These are phyloP conservation scores for Colletotrichum salicis DNA, from an alignment of 2,329 filamentous ascomycete species.

Conservation along the genomic window DNA sequence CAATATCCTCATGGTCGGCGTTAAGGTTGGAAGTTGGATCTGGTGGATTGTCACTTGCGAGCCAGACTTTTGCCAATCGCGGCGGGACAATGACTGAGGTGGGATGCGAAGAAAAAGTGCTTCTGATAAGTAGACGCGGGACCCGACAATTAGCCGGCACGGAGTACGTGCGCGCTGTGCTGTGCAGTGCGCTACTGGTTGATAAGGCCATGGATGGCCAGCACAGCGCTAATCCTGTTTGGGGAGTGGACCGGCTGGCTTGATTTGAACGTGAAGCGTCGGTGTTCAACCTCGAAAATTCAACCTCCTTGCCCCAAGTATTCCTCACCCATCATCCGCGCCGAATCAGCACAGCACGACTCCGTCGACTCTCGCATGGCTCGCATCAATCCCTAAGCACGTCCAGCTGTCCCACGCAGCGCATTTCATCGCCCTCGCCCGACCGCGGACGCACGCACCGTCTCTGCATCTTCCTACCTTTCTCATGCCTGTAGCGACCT, in stretches of 20 bases:
- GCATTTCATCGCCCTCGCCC: slow-evolving; percentile 15
- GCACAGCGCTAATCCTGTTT: slow-evolving; percentile 49
- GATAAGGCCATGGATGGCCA: slow-evolving; percentile 47
- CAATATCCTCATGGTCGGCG: slow-evolving; percentile 13
- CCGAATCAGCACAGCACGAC: slow-evolving; percentile 25
- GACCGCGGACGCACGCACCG: slow-evolving; percentile 28
- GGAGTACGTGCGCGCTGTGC: background rate
- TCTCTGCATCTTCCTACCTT: slow-evolving; percentile 43
- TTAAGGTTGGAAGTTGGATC: background rate
- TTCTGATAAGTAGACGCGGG: background rate
- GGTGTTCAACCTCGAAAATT: slow-evolving; percentile 53
- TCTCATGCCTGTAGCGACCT: slow-evolving; percentile 90
- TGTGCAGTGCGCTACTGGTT: slow-evolving; percentile 33
- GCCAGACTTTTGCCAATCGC: slow-evolving; percentile 19
- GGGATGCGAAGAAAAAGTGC: slow-evolving; percentile 25
- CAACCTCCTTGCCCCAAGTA: slow-evolving; percentile 32
- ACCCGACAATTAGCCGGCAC: slow-evolving; percentile 30
- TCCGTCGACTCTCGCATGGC: slow-evolving; percentile 26
- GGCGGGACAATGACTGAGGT: slow-evolving; percentile 6
- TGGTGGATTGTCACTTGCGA: background rate
- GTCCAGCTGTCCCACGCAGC: slow-evolving; percentile 5
- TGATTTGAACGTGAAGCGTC: slow-evolving; percentile 44
- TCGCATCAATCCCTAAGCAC: slow-evolving; percentile 20
- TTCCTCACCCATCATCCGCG: slow-evolving; percentile 23
- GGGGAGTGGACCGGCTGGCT: slow-evolving; percentile 46